Percentiles rank a stretch among this genome's conserved stretches.
Conservation (phyloP, 129 eudicot species). For the Scalesia atractyloides region DNA sequence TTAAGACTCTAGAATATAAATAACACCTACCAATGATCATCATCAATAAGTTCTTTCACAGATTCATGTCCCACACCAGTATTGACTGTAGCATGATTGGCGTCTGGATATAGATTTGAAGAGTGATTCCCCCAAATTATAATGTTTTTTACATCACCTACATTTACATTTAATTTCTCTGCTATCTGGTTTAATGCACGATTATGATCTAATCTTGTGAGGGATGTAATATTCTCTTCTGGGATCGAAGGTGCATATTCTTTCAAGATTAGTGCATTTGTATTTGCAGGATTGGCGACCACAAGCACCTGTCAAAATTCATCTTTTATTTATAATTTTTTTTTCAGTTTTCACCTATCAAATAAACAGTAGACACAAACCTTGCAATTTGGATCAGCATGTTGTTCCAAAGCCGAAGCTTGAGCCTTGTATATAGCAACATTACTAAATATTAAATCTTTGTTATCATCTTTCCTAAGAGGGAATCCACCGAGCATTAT, state of each 20-base stretch:
- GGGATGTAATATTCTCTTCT: slow-evolving; percentile 75
- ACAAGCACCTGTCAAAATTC: slow-evolving; percentile 5
- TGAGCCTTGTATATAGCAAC: slow-evolving; percentile 81
- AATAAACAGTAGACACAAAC: slow-evolving; percentile 11
- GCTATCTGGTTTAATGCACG: slow-evolving; percentile 84
- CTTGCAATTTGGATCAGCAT: slow-evolving; percentile 79
- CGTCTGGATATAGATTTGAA: slow-evolving; percentile 85
- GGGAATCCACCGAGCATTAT: slow-evolving; percentile 91
- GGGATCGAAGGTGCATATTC: slow-evolving; percentile 96
- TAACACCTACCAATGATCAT: slow-evolving; percentile 66
- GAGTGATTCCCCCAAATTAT: slow-evolving; percentile 95
- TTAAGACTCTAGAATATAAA: not conserved
- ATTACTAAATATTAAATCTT: slow-evolving; percentile 67
- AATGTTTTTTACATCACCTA: slow-evolving; percentile 77
- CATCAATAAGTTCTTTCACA: slow-evolving; percentile 62
- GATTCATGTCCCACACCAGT: slow-evolving; percentile 67
- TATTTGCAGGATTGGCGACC: slow-evolving; percentile 14
- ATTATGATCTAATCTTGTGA: slow-evolving; percentile 91
- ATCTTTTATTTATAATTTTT: not conserved
- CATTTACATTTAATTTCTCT: slow-evolving; percentile 67
- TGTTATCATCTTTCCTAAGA: slow-evolving; percentile 61
- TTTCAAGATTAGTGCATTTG: slow-evolving; percentile 37
- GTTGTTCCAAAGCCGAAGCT: slow-evolving; percentile 79
- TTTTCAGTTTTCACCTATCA: not conserved
- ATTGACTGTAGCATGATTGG: slow-evolving; percentile 78